A percentile compares a stretch with the other conserved stretches of the same genome.
phyloP scores from a whole-genome alignment of 2,329 filamentous ascomycete genomes.

The Stagonosporopsis chrysanthemi region DNA sequence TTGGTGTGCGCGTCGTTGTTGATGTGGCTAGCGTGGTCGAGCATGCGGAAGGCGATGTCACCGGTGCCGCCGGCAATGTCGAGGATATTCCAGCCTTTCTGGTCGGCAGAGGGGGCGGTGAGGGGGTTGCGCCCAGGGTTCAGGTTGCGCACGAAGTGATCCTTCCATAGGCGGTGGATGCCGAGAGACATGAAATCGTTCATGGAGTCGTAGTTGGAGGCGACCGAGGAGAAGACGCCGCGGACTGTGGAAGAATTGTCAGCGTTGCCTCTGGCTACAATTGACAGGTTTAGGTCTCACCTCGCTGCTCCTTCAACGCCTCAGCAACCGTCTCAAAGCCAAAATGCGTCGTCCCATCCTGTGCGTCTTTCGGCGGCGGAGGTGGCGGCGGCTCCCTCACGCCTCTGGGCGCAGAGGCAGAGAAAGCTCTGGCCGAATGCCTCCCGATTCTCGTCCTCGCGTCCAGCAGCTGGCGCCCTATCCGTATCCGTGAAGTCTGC shows the following conservation, averaged over 20 bases:
- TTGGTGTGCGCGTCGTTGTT: constrained; percentile 81
- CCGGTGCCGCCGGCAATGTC: constrained; percentile 97
- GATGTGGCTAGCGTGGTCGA: constrained; percentile 82
- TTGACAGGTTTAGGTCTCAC: constrained; percentile 48
- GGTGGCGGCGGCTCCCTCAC: constrained; percentile 48
- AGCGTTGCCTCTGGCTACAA: not conserved
- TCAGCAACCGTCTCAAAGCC: constrained; percentile 87
- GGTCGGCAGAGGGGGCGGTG: constrained; percentile 16
- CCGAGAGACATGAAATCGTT: constrained; percentile 99
- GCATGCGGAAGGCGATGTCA: constrained; percentile 96
- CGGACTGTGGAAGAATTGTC: constrained; percentile 65
- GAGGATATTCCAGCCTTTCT: constrained; percentile 74
- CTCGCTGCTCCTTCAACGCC: constrained; percentile 74
- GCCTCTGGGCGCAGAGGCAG: constrained; percentile 50
- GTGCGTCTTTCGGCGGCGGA: constrained; percentile 45
- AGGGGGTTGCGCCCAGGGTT: constrained; percentile 75
- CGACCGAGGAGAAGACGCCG: constrained; percentile 92
- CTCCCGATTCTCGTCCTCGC: constrained; percentile 23
- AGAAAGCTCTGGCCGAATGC: constrained; percentile 59
- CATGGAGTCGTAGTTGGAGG: constrained; percentile 95
- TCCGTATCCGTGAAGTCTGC: constrained; percentile 36
- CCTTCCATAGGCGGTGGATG: constrained; percentile 96
- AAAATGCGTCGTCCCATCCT: constrained; percentile 76
- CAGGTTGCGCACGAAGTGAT: constrained; percentile 90
- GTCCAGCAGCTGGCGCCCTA: constrained; percentile 44